phyloP scores from a whole-genome alignment of 2,329 filamentous ascomycete genomes.

The Gnomoniopsis sp. region DNA sequence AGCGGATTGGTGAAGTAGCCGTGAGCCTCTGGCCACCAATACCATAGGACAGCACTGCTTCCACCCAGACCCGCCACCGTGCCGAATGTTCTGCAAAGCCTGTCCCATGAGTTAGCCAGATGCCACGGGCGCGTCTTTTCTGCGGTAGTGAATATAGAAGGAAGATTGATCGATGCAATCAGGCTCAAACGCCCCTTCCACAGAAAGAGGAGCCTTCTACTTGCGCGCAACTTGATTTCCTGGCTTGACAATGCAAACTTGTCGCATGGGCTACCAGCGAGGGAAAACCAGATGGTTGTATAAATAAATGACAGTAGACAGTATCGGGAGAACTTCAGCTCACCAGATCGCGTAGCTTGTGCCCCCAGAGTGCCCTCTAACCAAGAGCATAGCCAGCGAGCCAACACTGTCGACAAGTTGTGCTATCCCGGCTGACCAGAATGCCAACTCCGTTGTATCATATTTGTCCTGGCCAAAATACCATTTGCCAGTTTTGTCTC shows the following conservation, averaged over 20 bases:
- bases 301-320: neutral
- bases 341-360: slow-evolving; percentile 47
- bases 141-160: too few species aligned
- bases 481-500: slow-evolving; percentile 43
- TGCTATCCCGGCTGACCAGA: slow-evolving; percentile 43
- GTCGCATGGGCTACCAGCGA: too few species aligned
- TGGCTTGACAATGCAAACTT: too few species aligned
- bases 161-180: too few species aligned
- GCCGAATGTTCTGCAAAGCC: slow-evolving; percentile 41
- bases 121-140: too few species aligned
- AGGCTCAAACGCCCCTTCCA: too few species aligned
- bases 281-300: neutral
- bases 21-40: slow-evolving; percentile 49
- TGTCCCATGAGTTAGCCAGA: slow-evolving; percentile 21
- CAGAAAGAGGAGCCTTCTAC: too few species aligned
- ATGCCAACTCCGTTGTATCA: slow-evolving; percentile 48
- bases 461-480: slow-evolving; percentile 36
- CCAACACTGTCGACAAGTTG: slow-evolving; percentile 39
- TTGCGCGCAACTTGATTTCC: too few species aligned
- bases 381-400: slow-evolving; percentile 40
- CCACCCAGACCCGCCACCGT: slow-evolving; percentile 38
- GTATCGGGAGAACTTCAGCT: too few species aligned
- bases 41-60: slow-evolving; percentile 41
- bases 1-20: slow-evolving; percentile 42
- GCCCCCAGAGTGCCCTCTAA: slow-evolving; percentile 45